Conservation (phyloP, 2,329 filamentous ascomycete genomes). For the Penicillium sp. region DNA sequence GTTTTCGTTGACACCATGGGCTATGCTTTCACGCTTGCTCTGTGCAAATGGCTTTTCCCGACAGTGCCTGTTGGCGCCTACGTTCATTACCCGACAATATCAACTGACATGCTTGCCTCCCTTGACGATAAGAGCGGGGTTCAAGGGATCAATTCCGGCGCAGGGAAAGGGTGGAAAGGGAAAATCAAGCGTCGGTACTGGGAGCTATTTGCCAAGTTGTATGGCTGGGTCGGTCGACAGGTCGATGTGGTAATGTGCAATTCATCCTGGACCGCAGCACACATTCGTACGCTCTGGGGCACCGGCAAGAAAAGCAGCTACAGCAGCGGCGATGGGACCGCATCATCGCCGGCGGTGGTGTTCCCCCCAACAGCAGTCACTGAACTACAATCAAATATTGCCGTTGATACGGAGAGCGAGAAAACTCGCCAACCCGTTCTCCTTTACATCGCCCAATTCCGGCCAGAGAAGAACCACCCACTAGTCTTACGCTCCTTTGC, state of each 20-base stretch:
- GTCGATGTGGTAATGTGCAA: constrained; percentile 98
- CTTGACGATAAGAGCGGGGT: constrained; percentile 64
- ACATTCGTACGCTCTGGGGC: constrained; percentile 80
- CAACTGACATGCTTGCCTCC: constrained; percentile 91
- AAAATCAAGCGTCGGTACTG: constrained; percentile 77
- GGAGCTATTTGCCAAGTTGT: constrained; percentile 77
- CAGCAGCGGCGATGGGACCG: constrained; percentile 36
- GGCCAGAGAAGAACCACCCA: constrained; percentile 93
- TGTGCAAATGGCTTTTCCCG: constrained; percentile 79
- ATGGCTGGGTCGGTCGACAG: constrained; percentile 76
- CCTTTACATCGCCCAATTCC: constrained; percentile 95
- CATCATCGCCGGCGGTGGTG: constrained; percentile 58
- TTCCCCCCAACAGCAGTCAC: constrained; percentile 91
- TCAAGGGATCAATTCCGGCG: constrained; percentile 78
- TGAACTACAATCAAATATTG: constrained; percentile 73
- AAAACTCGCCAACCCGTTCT: constrained; percentile 67
- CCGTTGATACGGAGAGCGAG: constrained; percentile 68
- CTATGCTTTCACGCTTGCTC: constrained; percentile 83
- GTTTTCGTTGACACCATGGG: constrained; percentile 98
- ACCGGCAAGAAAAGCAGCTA: constrained; percentile 44
- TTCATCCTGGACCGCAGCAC: constrained; percentile 85
- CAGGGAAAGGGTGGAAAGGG: constrained; percentile 70
- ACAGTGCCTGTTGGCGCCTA: constrained; percentile 83
- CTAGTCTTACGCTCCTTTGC: constrained; percentile 84
- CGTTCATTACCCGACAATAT: constrained; percentile 97